phyloP scores from a whole-genome alignment of 192 early-diverging fungal genomes.

The Podila epigama region DNA sequence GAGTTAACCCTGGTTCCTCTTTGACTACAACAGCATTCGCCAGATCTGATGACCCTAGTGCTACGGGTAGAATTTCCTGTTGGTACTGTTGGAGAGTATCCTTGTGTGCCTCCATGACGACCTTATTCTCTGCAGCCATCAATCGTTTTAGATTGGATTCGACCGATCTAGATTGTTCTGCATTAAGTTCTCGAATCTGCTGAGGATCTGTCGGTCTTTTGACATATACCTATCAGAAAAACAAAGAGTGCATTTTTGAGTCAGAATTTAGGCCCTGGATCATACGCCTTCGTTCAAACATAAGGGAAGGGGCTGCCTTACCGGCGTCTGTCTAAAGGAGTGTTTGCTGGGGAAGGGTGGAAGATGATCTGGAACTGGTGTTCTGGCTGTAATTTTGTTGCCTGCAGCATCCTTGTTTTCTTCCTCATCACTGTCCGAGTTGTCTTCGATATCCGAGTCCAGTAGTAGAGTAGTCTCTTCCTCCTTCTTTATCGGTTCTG shows the following conservation, averaged over 20 bases:
- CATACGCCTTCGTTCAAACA: background rate
- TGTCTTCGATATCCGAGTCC: constrained; percentile 49
- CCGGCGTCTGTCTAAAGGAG: constrained; percentile 64
- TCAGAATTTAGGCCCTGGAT: too few relatives aligned
- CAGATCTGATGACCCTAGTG: background rate
- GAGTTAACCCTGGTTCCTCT: constrained; percentile 4
- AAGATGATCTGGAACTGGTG: constrained; percentile 58
- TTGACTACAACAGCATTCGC: constrained; percentile 20
- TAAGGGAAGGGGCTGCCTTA: constrained; percentile 21
- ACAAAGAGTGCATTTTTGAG: too few relatives aligned
- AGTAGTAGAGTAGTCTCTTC: constrained; percentile 10
- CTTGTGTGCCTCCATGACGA: constrained; percentile 44
- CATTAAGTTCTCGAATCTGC: constrained; percentile 57
- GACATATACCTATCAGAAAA: constrained; percentile 55
- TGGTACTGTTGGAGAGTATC: constrained; percentile 16
- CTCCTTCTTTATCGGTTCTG: constrained; percentile 23
- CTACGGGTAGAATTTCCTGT: background rate
- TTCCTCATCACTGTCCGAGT: constrained; percentile 46
- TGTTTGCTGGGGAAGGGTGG: constrained; percentile 63
- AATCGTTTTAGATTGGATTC: constrained; percentile 61
- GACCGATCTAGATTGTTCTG: constrained; percentile 61
- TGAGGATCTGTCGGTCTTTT: constrained; percentile 59
- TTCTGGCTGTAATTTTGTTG: constrained; percentile 37
- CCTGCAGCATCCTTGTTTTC: constrained; percentile 17
- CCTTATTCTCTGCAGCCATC: constrained; percentile 50